Evolutionary conservation across 495 filamentous ascomycete species (phyloP).

Genomic region (Rhizodiscina lignyota): DNA sequence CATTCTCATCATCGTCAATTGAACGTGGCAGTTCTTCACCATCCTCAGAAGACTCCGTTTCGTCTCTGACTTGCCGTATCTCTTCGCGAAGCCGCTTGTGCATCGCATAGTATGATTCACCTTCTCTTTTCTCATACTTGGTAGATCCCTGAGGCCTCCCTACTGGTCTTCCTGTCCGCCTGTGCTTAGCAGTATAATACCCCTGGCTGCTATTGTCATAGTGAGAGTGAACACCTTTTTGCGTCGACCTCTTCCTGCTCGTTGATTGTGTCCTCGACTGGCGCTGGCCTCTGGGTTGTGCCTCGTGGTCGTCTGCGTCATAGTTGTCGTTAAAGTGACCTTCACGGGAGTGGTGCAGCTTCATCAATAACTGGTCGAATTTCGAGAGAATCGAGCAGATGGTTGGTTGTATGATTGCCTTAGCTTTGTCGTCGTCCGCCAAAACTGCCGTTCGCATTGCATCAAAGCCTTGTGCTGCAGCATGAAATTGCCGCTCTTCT

Average conservation of each 20-base stretch:
- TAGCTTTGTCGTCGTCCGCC: conserved; percentile 46
- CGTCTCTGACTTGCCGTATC: too few relatives aligned
- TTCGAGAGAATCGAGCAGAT: conserved; percentile 45
- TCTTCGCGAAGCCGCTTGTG: too few relatives aligned
- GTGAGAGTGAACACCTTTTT: background rate
- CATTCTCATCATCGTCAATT: too few relatives aligned
- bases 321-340: conserved; percentile 8
- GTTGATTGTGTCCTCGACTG: background rate
- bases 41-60: too few relatives aligned
- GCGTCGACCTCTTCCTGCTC: background rate
- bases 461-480: background rate
- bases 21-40: too few relatives aligned
- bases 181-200: too few relatives aligned
- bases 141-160: too few relatives aligned
- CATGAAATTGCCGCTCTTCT: conserved; percentile 7
- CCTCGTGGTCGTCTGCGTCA: background rate
- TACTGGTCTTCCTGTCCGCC: too few relatives aligned
- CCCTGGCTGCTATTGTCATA: background rate
- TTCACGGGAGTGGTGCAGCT: conserved; percentile 46
- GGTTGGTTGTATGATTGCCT: conserved; percentile 41
- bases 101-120: too few relatives aligned
- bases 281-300: background rate
- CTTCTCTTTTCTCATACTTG: too few relatives aligned
- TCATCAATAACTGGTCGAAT: conserved; percentile 47
- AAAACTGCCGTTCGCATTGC: conserved; percentile 29